Conservation (phyloP, 495 filamentous ascomycete species). For the Penicillium waksmanii region DNA sequence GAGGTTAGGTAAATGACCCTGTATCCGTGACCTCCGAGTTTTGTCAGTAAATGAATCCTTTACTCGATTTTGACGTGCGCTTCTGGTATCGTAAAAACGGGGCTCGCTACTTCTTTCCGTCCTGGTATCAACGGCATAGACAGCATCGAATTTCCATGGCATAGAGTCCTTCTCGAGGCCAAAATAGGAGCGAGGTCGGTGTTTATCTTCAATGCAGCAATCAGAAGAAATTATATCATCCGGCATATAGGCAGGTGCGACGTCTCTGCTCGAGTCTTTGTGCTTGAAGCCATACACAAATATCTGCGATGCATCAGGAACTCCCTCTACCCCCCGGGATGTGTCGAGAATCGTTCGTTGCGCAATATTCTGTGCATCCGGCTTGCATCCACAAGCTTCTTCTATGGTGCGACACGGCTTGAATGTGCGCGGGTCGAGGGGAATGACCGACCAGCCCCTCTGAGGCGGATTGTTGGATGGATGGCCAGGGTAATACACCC, state of each 20-base stretch:
- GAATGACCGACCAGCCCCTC: constrained; percentile 54
- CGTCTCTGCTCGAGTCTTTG: not conserved
- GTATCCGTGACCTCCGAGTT: not conserved
- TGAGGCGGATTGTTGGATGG: constrained; percentile 17
- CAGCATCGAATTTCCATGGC: not conserved
- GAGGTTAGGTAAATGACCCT: constrained; percentile 11
- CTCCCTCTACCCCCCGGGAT: constrained; percentile 26
- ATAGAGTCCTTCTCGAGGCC: not conserved
- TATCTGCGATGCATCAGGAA: constrained; percentile 34
- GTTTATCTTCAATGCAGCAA: constrained; percentile 22
- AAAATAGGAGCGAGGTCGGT: not conserved
- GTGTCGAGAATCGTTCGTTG: constrained; percentile 35
- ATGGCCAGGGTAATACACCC: constrained; percentile 35
- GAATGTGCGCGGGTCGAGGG: constrained; percentile 53
- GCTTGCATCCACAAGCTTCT: constrained; percentile 52
- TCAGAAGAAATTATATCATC: constrained; percentile 38
- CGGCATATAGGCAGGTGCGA: constrained; percentile 12
- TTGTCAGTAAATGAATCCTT: not conserved
- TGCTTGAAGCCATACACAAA: not conserved
- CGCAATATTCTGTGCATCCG: constrained; percentile 22
- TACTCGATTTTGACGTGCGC: not conserved
- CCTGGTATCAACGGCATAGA: not conserved
- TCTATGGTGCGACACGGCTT: constrained; percentile 32
- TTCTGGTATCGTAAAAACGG: not conserved
- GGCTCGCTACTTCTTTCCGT: not conserved